Conservation (phyloP, 305 asterid genomes). For the Plantago lanceolata region DNA sequence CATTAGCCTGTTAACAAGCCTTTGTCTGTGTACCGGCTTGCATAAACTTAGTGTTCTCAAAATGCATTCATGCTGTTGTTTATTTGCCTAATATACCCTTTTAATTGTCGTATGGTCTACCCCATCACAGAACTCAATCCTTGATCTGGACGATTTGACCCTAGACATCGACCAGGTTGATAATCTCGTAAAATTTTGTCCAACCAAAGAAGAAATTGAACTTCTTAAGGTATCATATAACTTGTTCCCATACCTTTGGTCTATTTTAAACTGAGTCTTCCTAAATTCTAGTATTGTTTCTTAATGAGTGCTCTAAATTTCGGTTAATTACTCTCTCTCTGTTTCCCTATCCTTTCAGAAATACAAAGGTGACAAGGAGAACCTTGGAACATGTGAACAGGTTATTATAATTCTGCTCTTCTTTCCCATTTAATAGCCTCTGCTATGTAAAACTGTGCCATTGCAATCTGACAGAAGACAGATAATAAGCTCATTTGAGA, state of each 20-base stretch:
- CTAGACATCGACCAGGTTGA: slow-evolving; percentile 84
- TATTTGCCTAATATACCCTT: neutral
- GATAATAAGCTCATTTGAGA: slow-evolving; percentile 5
- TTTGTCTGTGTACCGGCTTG: slow-evolving; percentile 2
- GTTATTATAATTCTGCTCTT: slow-evolving; percentile 29
- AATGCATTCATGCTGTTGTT: too few species aligned
- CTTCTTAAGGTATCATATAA: slow-evolving; percentile 56
- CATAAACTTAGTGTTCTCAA: too few species aligned
- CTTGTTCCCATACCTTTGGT: slow-evolving; percentile 9
- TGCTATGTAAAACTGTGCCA: slow-evolving; percentile 6
- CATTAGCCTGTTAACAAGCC: neutral
- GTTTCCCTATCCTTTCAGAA: slow-evolving; percentile 42
- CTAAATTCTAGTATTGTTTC: slow-evolving; percentile 4
- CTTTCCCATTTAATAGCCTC: slow-evolving; percentile 14
- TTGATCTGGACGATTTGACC: slow-evolving; percentile 71
- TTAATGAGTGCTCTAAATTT: slow-evolving; percentile 1
- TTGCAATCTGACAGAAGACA: slow-evolving; percentile 6
- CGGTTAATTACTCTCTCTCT: slow-evolving; percentile 14
- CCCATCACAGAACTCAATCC: slow-evolving; percentile 54
- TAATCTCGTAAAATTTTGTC: slow-evolving; percentile 82
- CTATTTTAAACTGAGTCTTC: neutral
- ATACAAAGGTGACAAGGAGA: slow-evolving; percentile 68
- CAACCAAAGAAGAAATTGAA: slow-evolving; percentile 79
- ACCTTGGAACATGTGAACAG: slow-evolving; percentile 89
- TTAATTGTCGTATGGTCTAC: slow-evolving; percentile 18